These are phyloP conservation scores for Pestalotiopsis sp. DNA, from an alignment of 2,329 filamentous ascomycete species.

Conservation along the genomic window DNA sequence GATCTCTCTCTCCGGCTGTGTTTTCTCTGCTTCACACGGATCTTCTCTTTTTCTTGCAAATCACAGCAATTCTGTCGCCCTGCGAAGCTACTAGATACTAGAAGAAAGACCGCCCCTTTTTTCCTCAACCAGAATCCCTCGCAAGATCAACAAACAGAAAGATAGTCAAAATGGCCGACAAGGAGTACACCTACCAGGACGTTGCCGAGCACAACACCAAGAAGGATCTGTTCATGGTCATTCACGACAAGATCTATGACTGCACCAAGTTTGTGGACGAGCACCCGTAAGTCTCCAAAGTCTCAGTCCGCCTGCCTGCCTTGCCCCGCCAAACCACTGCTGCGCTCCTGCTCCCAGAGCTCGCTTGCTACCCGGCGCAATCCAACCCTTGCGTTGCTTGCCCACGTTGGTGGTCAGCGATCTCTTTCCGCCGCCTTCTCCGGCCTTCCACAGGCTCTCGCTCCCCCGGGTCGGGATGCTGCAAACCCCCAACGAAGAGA, in stretches of 20 bases:
- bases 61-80: neutral
- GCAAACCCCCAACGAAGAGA: neutral
- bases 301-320: neutral
- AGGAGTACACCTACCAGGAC: conserved; percentile 75
- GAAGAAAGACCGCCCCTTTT: neutral
- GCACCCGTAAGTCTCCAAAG: conserved; percentile 70
- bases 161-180: conserved; percentile 38
- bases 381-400: too few relatives aligned
- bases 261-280: conserved; percentile 88
- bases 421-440: neutral
- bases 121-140: neutral
- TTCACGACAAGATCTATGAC: conserved; percentile 98
- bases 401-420: too few relatives aligned
- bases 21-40: neutral
- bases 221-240: conserved; percentile 89
- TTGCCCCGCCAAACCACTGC: too few relatives aligned
- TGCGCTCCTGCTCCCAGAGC: neutral
- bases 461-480: neutral
- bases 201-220: conserved; percentile 86
- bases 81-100: neutral
- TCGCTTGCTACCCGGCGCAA: too few relatives aligned
- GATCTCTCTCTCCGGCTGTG: too few relatives aligned
- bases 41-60: neutral
- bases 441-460: neutral
- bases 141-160: neutral